These are phyloP conservation scores for Stagonosporopsis tanaceti DNA, from an alignment of 2,329 filamentous ascomycete genomes.

Conservation along the genomic window DNA sequence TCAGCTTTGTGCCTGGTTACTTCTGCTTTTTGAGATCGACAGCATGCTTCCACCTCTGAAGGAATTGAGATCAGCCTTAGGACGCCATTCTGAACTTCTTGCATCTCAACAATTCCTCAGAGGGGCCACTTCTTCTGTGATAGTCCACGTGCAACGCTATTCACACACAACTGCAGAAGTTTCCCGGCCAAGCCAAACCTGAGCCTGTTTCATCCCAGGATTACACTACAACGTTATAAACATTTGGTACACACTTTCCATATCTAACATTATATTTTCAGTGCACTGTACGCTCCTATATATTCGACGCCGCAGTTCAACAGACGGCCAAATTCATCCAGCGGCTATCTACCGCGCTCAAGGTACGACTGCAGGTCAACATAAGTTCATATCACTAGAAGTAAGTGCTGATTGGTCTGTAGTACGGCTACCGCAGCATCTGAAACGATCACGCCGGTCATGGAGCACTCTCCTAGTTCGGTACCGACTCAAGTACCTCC, in stretches of 20 bases:
- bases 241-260: background rate
- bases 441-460: background rate
- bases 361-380: background rate
- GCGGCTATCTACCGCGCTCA: background rate
- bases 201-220: background rate
- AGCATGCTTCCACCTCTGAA: background rate
- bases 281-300: background rate
- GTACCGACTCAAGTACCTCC: background rate
- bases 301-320: background rate
- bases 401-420: background rate
- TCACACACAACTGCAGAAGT: background rate
- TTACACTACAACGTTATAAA: background rate
- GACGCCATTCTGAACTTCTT: background rate
- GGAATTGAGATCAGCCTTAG: background rate
- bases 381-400: background rate
- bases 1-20: background rate
- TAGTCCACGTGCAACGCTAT: background rate
- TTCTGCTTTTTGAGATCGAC: background rate
- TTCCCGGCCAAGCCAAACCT: background rate
- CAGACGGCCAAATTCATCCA: background rate
- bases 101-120: background rate
- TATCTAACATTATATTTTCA: background rate
- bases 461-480: background rate
- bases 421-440: background rate
- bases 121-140: background rate